Conservation (phyloP, 345 rosid genomes). For the Lepidium aucheri region DNA sequence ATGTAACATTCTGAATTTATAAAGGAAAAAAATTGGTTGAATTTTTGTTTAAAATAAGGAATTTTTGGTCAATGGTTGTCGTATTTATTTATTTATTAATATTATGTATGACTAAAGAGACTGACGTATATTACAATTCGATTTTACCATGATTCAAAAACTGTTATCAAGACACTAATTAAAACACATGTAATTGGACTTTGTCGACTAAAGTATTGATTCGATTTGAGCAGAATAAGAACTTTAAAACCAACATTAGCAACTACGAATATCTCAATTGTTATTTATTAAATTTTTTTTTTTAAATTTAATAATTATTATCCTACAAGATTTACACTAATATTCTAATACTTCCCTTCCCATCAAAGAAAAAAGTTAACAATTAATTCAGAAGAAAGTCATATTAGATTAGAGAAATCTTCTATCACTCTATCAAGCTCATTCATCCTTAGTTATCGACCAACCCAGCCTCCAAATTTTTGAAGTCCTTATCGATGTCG, state of each 20-base stretch:
- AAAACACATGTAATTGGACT: neutral
- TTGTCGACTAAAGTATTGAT: neutral
- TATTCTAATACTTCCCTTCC: neutral
- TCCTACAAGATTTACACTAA: constrained; percentile 13
- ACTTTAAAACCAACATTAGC: neutral
- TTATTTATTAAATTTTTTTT: neutral
- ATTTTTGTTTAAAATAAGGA: too few species aligned
- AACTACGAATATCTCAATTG: neutral
- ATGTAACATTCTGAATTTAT: too few species aligned
- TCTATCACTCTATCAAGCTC: neutral
- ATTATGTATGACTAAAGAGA: too few species aligned
- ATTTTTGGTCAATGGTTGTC: too few species aligned
- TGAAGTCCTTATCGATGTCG: neutral
- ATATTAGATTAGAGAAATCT: neutral
- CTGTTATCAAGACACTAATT: too few species aligned
- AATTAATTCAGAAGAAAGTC: constrained; percentile 2
- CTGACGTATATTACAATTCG: too few species aligned
- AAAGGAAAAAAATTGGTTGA: too few species aligned
- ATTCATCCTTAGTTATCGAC: neutral
- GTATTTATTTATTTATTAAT: too few species aligned
- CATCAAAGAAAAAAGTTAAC: neutral
- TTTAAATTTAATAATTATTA: neutral
- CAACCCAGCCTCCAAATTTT: constrained; percentile 11
- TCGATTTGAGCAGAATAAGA: neutral
- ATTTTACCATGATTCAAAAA: too few species aligned